A percentile compares a stretch with the other conserved stretches of the same genome.
phyloP scores from a whole-genome alignment of 768 basidiomycete species.

The Amanita fuliginea region DNA sequence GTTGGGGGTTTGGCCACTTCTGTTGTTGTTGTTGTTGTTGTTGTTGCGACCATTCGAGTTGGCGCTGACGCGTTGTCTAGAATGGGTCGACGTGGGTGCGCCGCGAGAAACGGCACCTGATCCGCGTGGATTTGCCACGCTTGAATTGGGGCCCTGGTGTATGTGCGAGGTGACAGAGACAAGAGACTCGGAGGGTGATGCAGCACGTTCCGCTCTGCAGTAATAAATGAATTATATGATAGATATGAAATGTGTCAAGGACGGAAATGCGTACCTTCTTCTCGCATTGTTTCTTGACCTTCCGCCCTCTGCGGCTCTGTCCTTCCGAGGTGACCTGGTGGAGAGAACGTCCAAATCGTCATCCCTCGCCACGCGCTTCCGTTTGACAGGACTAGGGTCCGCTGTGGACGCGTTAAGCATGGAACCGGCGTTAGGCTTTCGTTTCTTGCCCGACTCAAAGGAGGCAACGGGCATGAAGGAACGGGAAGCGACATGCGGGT shows the following conservation, averaged over 20 bases:
- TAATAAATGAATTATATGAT: neutral
- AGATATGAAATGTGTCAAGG: slow-evolving; percentile 4
- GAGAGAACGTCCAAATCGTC: slow-evolving; percentile 48
- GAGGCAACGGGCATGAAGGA: slow-evolving; percentile 53
- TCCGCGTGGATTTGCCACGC: neutral
- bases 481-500: slow-evolving; percentile 64
- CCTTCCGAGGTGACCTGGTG: slow-evolving; percentile 55
- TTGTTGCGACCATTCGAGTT: neutral
- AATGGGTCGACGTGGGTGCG: slow-evolving; percentile 3
- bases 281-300: slow-evolving; percentile 43
- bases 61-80: neutral
- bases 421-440: slow-evolving; percentile 45
- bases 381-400: slow-evolving; percentile 56
- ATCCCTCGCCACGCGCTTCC: slow-evolving; percentile 47
- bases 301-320: slow-evolving; percentile 33
- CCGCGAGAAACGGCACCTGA: slow-evolving; percentile 9
- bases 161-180: slow-evolving; percentile 63
- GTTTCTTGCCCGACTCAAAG: slow-evolving; percentile 53
- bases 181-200: slow-evolving; percentile 58
- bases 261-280: slow-evolving; percentile 41
- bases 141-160: slow-evolving; percentile 15
- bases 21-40: no score
- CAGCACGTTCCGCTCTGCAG: neutral
- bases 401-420: slow-evolving; percentile 36
- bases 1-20: slow-evolving; percentile 11